Base-by-base conservation (phyloP, 345 rosid genomes). In the Bruguiera parviflora region DNA sequence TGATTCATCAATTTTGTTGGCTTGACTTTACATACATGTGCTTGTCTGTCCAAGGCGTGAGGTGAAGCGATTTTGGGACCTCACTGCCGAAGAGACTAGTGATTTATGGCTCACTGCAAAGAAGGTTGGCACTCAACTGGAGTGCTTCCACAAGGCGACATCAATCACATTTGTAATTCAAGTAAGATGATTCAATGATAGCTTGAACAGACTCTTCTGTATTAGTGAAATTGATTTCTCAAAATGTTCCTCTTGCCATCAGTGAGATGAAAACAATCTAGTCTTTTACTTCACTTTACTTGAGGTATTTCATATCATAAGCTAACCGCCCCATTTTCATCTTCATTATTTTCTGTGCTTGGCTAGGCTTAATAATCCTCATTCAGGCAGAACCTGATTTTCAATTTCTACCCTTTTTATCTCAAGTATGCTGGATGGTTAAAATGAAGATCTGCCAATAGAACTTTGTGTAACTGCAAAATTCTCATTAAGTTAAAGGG, bases 1-100 rank as follows among this genome's bases (percentile, higher is more conserved):
- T 22, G 37, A 47, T 15, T 32, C 33, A 19, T 52, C 66, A 56
- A 51, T 77, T 79, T 83, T 70, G 72, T 75, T 80, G 70, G 65
- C 90, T 88, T 85, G 67, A 86, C 92, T n/a, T 61, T 53, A 77
- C 33, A 49, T 29, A 91, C 96, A 91, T 88, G 99, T 95, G 66
- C 96, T 95, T 68, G 88, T 90, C 65, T 86, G 92, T 73, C 92
- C 96, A 62, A 82, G 81, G 80, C 96, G 98, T 63, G 91, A 87
- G 79, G 98, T 84, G 61, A 83, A 88, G 73, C 96, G 96, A 51
- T 85, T 95, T 82, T 84, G 71, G 77, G 97, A 95, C 79, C 98
- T 92, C 63, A 92, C 89, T 67, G 84, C 80, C 64, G 89, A 88
- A 16, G 96, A 95, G 87, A 84, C 89, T 9, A 79, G 73, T 59